Evolutionary conservation across 345 rosid species (phyloP), one percentile per base, ranked within the genome.

Genomic region (Hibiscus tridactylites): DNA sequence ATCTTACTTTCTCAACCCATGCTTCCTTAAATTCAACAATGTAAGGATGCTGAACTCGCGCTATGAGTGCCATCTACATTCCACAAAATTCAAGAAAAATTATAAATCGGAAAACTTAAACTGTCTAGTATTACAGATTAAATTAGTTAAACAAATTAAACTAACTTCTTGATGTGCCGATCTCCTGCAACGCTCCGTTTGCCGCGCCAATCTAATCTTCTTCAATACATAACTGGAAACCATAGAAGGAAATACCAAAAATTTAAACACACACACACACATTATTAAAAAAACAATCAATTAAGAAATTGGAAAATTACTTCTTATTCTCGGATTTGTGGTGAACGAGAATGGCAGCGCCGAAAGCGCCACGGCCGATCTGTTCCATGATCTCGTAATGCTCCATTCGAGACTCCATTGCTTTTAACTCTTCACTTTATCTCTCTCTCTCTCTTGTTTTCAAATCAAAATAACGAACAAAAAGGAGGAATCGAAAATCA

Each of bases 21-120:
- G 99, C 99, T 86, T 95, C 99, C 81, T 92, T 95, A 80, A 88
- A 95, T 83, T 95, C 97, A n/a, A 95, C 96, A 58, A 92, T 89
- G 81, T 87, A 90, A 64, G 97, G 99, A 69, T 95, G 99, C 68
- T 90, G 96, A 79, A 95, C 76, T 73, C 97, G 85, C 2, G 99
- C 96, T 70, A 95, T 95, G 4, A 95, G 83, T 69, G 93, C 90
- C 99, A 95, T 95, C 99, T 95, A 71, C 58, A 75, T 73, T 61
- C 65, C 73, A 75, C 16, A 65, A 73, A 50, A 21, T 49, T 31
- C 49, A 49, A 15, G 12, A 59, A 33, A 71, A 65, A 47, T 53
- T 21, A 35, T 37, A 37, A 67, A 74, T 24, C 28, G 47, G 37
- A 19, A 16, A 8, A 13, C 11, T 12, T 46, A 15, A 28, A 28